phyloP scores from a whole-genome alignment of 306 rosid species.

The Vicia sativa region DNA sequence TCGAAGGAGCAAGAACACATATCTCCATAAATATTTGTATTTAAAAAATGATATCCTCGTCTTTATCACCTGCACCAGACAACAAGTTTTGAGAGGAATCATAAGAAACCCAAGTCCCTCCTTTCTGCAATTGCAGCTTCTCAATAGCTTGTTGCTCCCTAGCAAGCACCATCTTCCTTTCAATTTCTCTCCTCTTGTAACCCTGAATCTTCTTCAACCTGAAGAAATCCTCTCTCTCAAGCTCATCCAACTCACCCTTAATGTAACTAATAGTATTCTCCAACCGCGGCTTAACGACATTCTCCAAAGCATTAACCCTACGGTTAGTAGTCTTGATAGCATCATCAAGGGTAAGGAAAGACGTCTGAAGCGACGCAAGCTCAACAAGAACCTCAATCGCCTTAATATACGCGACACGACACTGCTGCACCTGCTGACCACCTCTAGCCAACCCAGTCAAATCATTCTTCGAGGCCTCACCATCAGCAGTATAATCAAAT shows the following conservation, averaged over 20 bases:
- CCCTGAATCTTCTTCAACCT: constrained; percentile 96
- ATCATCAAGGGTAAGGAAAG: constrained; percentile 88
- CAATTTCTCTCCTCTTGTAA: constrained; percentile 78
- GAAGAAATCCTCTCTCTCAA: constrained; percentile 96
- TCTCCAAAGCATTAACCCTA: constrained; percentile 93
- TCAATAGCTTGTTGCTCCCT: constrained; percentile 68
- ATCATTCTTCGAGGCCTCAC: constrained; percentile 73
- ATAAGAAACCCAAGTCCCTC: constrained; percentile 44
- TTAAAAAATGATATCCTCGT: constrained; percentile 82
- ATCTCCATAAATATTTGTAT: constrained; percentile 10
- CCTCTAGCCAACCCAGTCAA: constrained; percentile 95
- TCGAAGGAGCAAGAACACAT: constrained; percentile 35
- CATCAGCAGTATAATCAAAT: constrained; percentile 70
- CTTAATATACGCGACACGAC: constrained; percentile 82
- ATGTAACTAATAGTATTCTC: constrained; percentile 88
- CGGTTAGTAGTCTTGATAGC: constrained; percentile 93
- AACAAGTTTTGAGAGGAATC: constrained; percentile 61
- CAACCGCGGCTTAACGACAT: constrained; percentile 83
- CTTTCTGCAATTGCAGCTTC: constrained; percentile 57
- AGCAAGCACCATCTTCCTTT: constrained; percentile 62
- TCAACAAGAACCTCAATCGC: constrained; percentile 94
- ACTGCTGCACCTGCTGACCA: constrained; percentile 92
- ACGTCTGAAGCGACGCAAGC: constrained; percentile 95
- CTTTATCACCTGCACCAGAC: constrained; percentile 60
- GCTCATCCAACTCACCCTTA: constrained; percentile 90